Conservation (phyloP, 306 rosid genomes). For the Gastrolobium villosum region DNA sequence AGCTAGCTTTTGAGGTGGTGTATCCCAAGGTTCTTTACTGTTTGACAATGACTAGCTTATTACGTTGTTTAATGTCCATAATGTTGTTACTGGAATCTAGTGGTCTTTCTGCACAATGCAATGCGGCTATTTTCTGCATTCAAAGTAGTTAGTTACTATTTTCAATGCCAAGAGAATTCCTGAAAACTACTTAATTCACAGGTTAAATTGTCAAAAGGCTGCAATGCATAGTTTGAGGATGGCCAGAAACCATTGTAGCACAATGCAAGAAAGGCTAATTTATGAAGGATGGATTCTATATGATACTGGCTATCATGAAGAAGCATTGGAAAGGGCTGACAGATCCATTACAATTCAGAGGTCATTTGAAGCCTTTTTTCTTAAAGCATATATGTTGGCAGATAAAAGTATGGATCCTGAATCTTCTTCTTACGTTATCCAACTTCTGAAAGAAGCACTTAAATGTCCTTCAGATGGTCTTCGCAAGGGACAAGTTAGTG, state of each 20-base stretch:
- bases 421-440: constrained; percentile 70
- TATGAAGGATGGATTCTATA: constrained; percentile 96
- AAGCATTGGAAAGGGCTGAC: constrained; percentile 73
- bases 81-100: constrained; percentile 4
- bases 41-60: neutral
- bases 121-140: constrained; percentile 28
- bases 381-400: constrained; percentile 80
- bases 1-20: too few species aligned
- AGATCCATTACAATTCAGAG: constrained; percentile 72
- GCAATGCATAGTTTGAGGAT: constrained; percentile 80
- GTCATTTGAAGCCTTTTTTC: constrained; percentile 87
- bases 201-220: constrained; percentile 88
- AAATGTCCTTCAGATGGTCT: constrained; percentile 91
- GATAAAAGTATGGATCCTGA: constrained; percentile 70
- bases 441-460: constrained; percentile 82
- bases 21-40: too few species aligned
- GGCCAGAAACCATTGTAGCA: constrained; percentile 79
- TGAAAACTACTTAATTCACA: constrained; percentile 41
- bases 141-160: neutral
- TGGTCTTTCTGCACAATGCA: constrained; percentile 10
- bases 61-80: neutral
- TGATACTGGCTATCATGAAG: constrained; percentile 79
- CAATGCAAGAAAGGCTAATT: constrained; percentile 76
- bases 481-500: constrained; percentile 89
- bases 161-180: constrained; percentile 26